Conservation (phyloP, 2,329 filamentous ascomycete genomes). For the Corniculantispora saksenae region DNA sequence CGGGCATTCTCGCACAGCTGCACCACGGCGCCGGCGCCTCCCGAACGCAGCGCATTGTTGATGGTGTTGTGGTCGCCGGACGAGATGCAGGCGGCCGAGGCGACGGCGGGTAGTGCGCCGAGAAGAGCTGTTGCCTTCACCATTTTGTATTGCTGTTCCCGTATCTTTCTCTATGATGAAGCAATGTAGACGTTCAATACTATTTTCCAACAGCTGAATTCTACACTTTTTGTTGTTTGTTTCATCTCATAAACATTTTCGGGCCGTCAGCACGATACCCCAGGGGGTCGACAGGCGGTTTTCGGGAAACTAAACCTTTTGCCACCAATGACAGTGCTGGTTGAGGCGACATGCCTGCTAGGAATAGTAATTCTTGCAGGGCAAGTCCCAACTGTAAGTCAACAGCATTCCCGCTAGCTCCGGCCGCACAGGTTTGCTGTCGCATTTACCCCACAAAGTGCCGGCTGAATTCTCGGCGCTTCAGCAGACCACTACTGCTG, state of each 20-base stretch:
- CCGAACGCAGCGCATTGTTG: constrained; percentile 22
- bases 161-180: too few relatives aligned
- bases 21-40: constrained; percentile 24
- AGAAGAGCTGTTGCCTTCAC: not conserved
- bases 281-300: not conserved
- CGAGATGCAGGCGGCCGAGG: constrained; percentile 23
- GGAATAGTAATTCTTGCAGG: not conserved
- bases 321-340: not conserved
- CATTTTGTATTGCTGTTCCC: not conserved
- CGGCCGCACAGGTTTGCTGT: not conserved
- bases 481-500: not conserved
- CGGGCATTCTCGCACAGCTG: constrained; percentile 25
- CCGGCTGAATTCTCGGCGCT: constrained; percentile 14
- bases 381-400: not conserved
- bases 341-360: not conserved
- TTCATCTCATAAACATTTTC: not conserved
- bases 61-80: constrained; percentile 26
- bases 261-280: not conserved
- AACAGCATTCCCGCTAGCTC: not conserved
- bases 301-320: not conserved
- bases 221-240: not conserved
- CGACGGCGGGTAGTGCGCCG: not conserved
- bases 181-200: not conserved
- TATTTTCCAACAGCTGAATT: not conserved
- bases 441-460: constrained; percentile 17